Evolutionary conservation across 257 asterid species (phyloP).

Genomic region (Petunia axillaris): DNA sequence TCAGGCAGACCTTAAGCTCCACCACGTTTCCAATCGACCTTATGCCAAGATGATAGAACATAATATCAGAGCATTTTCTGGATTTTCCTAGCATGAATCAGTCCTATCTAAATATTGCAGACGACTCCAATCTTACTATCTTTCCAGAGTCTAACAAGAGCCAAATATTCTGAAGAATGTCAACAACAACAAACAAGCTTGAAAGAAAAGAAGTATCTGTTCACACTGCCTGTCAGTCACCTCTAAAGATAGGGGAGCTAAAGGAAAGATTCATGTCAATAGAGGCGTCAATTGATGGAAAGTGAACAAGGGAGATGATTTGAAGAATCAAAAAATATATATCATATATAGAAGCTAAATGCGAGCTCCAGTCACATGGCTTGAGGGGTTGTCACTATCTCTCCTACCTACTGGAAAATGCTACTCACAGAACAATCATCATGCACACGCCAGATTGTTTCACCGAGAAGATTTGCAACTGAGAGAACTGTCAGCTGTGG

Average conservation of each 20-base stretch:
- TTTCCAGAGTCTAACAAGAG: neutral
- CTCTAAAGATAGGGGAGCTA: neutral
- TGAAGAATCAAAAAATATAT: neutral
- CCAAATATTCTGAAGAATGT: neutral
- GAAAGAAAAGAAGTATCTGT: neutral
- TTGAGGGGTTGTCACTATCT: neutral
- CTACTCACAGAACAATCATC: conserved; percentile 96
- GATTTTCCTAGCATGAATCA: conserved; percentile 3
- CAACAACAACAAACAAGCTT: neutral
- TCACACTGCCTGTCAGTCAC: conserved; percentile 9
- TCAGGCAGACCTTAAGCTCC: conserved; percentile 10
- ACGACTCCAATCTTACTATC: neutral
- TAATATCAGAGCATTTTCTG: neutral
- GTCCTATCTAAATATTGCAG: neutral
- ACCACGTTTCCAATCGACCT: neutral
- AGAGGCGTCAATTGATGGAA: conserved; percentile 12
- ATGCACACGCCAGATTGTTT: conserved; percentile 95
- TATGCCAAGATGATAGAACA: neutral
- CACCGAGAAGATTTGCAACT: conserved; percentile 90
- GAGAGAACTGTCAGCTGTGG: conserved; percentile 89
- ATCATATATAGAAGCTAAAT: neutral
- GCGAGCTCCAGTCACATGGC: neutral
- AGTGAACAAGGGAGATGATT: neutral
- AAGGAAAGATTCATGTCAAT: conserved; percentile 21
- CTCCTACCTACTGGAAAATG: conserved; percentile 65